Evolutionary conservation across 345 rosid species (phyloP), one percentile per base, ranked within the genome.

Genomic region (Angophora floribunda): DNA sequence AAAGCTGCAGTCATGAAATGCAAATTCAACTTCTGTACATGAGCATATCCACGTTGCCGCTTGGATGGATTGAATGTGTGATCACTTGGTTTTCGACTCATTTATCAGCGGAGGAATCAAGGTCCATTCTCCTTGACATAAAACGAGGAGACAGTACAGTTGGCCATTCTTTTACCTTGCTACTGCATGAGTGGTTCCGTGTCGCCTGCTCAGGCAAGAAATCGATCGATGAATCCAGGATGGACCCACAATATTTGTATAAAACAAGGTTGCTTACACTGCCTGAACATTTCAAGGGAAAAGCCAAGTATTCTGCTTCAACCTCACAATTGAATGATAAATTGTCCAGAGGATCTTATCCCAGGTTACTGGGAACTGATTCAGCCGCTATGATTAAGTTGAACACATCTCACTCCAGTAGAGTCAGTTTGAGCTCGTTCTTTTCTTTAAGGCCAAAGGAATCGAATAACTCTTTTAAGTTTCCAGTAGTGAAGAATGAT

Each of bases 1-100:
- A 89, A 87, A 91, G 90, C 86, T 93, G 93, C 89, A 92, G 93
- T 91, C 90, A 86, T 86, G 93, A 94, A 89, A 91, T 93, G 90
- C 98, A 95, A 88, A 92, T 90, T 86, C 93, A 89, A 89, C 95
- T 95, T 86, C 89, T 95, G 30, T 93, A 89, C 89, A 84, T 78
- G 91, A 94, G 96, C 92, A 92, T 95, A 86, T 92, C 91, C 88
- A 91, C 94, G 87, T 91, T 97, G 93, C 99, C 99, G 67, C 93
- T 96, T 22, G 99, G 98, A 85, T 89, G 96, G 90, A 92, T 97
- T 6, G 93, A 94, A 90, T 95, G 96, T 91, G 92, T 90, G 87
- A 91, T 95, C 52, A 94, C 92, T 65, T 97, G 98, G 98, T 95
- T 96, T 87, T 94, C 96, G 79, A 63, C 95, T 86, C 91, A 92